Conservation (phyloP, 2,329 filamentous ascomycete species). For the Myriosclerotinia duriaeana region DNA sequence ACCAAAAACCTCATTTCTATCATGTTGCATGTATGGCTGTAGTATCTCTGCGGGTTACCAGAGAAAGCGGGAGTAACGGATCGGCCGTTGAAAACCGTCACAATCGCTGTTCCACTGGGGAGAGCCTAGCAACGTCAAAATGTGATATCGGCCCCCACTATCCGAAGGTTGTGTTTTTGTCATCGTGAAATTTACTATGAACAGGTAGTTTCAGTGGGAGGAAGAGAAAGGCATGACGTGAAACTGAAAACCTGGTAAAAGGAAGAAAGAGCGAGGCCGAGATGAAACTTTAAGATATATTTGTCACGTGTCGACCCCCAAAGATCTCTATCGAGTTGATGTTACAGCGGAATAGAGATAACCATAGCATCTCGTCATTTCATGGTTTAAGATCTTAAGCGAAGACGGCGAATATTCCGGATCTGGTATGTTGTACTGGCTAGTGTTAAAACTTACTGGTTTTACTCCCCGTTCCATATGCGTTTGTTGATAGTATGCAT, state of each 20-base stretch:
- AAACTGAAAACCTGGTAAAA: constrained; percentile 4
- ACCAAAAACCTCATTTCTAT: constrained; percentile 5
- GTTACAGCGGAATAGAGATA: neutral
- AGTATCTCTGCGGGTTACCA: constrained; percentile 17
- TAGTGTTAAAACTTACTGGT: neutral
- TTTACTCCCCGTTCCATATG: neutral
- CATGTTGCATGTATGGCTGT: constrained; percentile 20
- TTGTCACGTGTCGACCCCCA: neutral
- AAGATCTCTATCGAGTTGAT: neutral
- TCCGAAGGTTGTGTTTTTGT: constrained; percentile 11
- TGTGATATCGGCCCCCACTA: constrained; percentile 16
- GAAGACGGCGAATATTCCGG: neutral
- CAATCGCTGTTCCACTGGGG: constrained; percentile 18
- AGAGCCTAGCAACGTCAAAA: constrained; percentile 14
- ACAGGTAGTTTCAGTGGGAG: neutral
- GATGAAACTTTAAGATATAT: neutral
- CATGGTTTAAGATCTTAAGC: neutral
- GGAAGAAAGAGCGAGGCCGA: neutral
- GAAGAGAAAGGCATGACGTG: neutral
- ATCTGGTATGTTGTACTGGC: neutral
- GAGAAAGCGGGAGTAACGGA: constrained; percentile 21
- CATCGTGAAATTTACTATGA: neutral
- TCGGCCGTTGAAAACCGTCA: constrained; percentile 16
- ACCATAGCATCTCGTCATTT: neutral
- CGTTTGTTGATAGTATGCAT: neutral